phyloP scores from a whole-genome alignment of 208 protist species.

The Porcisia deanei region DNA sequence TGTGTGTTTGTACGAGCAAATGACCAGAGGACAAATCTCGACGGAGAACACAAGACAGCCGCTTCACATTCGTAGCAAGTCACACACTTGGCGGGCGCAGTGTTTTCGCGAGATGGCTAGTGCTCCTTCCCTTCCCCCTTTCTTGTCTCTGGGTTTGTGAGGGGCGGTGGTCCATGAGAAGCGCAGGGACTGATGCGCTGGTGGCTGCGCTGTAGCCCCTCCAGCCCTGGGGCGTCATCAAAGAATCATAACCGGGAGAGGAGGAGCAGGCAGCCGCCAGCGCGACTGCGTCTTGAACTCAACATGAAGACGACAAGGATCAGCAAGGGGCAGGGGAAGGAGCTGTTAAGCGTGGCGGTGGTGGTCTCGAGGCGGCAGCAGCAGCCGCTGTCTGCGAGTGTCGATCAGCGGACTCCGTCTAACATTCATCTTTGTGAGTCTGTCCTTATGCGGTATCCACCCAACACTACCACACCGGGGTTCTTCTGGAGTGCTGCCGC shows the following conservation, averaged over 20 bases:
- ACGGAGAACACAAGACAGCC: no score
- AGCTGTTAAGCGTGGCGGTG: conserved; percentile 19
- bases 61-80: background rate
- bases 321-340: conserved; percentile 8
- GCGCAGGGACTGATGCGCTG: background rate
- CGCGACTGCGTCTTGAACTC: background rate
- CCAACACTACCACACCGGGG: background rate
- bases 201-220: background rate
- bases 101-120: background rate
- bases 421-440: conserved; percentile 25
- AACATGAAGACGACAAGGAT: conserved; percentile 4
- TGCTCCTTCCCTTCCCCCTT: conserved; percentile 10
- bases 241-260: background rate
- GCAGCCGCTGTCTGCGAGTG: background rate
- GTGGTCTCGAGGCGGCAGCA: conserved; percentile 7
- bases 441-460: conserved; percentile 19
- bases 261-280: background rate
- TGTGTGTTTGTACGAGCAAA: background rate
- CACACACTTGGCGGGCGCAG: background rate
- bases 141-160: background rate
- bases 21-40: no score
- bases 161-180: background rate
- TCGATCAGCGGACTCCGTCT: conserved; percentile 7
- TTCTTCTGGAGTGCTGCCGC: conserved; percentile 6
- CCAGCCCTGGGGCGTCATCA: background rate